Base-by-base conservation (phyloP, 2,329 filamentous ascomycete species). In the Fusarium foetens region DNA sequence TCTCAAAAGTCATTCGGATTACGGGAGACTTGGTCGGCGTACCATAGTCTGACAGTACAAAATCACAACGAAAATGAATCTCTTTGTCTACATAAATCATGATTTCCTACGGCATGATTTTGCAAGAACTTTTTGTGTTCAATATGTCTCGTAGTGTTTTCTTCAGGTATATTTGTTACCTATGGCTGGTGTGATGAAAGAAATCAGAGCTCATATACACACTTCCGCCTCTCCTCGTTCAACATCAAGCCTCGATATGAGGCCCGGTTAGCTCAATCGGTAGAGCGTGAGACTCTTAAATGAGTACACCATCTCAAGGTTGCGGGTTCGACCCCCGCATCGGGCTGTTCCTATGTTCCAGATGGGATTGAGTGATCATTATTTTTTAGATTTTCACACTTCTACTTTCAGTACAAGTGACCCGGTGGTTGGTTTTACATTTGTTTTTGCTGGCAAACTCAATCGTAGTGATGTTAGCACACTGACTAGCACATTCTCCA, bases 231-330 rank as follows among this genome's bases (percentile, higher is more conserved):
- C 0, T 0, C 0, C 1, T 0, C 3, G 1, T 16, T 21, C 5
- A 67, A 43, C 8, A 39, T 9, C 17, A 61, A 67, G 63, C 63
- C 63, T 68, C 64, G 25, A 53, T 42, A 49, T 35, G 55, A 66
- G 60, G 80, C 80, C 80, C 78, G 80, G 80, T 80, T 81, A 81
- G 80, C 80, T 81, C 80, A 81, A 81, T 81, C 80, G 80, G 80
- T 91, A 91, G 89, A 91, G 89, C 89, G 89, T 91, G 86, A 90
- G 89, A 91, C 89, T 91, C 89, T 88, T 88, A 88, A 45, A 45
- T 42, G 73, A 75, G 73, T 74, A 71, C 73, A 67, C 46, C 6
- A 86, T 86, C 85, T 86, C 83, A 86, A 87, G 85, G 84, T 83
- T 86, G 84, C 83, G 84, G 85, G 87, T 88, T 87, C 85, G 84